Evolutionary conservation across 257 asterid species (phyloP).

Genomic region (Solanum raphanifolium): DNA sequence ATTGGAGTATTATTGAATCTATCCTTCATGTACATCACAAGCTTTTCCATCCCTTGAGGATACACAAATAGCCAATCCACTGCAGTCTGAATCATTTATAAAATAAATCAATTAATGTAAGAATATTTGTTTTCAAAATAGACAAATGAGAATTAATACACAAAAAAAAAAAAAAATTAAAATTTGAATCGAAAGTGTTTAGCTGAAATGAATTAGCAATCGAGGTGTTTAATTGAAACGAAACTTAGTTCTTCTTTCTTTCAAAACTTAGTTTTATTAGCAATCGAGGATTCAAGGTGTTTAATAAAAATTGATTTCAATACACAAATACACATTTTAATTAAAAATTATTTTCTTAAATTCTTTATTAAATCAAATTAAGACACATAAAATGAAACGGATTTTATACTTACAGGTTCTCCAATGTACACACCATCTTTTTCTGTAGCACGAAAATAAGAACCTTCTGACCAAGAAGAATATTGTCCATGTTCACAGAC

Average conservation of each 20-base stretch:
- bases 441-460: slow-evolving; percentile 13
- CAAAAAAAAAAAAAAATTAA: not conserved
- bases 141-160: not conserved
- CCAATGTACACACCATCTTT: slow-evolving; percentile 40
- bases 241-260: not conserved
- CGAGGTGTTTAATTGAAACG: not conserved
- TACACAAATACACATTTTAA: not conserved
- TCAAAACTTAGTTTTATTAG: not conserved
- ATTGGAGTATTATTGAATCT: slow-evolving; percentile 53
- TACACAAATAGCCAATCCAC: slow-evolving; percentile 35
- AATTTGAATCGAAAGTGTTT: not conserved
- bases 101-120: not conserved
- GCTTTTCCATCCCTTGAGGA: slow-evolving; percentile 57
- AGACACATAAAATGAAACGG: not conserved
- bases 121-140: not conserved
- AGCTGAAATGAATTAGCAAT: not conserved
- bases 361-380: not conserved
- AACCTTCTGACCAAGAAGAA: slow-evolving; percentile 29
- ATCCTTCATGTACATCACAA: slow-evolving; percentile 40
- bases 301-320: too few species aligned
- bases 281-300: too few species aligned
- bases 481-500: slow-evolving; percentile 11
- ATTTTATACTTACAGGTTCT: slow-evolving; percentile 22
- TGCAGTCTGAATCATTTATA: slow-evolving; percentile 24
- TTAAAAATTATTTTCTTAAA: too few species aligned